Evolutionary conservation across 1,284 basidiomycete species (phyloP), one percentile per base, ranked within the genome.

Genomic region (Kalmanozyma brasiliensis): DNA sequence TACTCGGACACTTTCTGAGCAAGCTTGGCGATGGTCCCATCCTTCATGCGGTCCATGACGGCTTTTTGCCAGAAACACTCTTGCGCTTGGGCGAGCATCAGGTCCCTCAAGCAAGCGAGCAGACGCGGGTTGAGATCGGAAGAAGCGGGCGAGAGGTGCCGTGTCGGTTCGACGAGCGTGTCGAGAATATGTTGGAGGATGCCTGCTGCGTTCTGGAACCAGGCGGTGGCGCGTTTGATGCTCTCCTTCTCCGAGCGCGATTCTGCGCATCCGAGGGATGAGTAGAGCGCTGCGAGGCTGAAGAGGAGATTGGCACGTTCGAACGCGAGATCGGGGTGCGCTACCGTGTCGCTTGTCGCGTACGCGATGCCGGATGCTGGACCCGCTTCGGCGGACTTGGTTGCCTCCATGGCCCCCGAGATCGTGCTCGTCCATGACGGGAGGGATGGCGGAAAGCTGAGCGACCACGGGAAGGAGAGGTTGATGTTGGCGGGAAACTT

Each of bases 31-130:
- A 98, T 88, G 2, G 94, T 85, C 0, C 87, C 89, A 74, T 95
- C 94, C 84, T 92, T 94, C 83, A 89, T 85, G 63, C 89, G 84
- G 80, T 92, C 66, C 33, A 92, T 84, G 66, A 91, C 90, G 7
- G 93, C 94, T 73, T 91, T 88, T 80, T 96, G 94, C 94, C 95
- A 98, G 51, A 90, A 92, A 78, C 93, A 96, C 84, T 98, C 95
- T 78, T 98, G 94, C 0, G 94, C 94, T 83, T 98, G 93, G 0
- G 93, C 93, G 1, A 97, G 86, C 87, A 93, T 91, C 52, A 97
- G 86, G 67, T 85, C 87, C 73, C 91, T 87, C 20, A 98, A 79
- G 20, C 88, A 86, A 38, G 85, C 85, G 20, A 93, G 77, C 85
- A 82, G 95, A 91, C 22, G 83, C 78, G 35, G 82, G 79, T 13